A percentile compares a stretch with the other conserved stretches of the same genome.
These are phyloP conservation scores for Globisporangium takayamanum DNA, from an alignment of 352 stramenopile genomes.

Conservation along the genomic window DNA sequence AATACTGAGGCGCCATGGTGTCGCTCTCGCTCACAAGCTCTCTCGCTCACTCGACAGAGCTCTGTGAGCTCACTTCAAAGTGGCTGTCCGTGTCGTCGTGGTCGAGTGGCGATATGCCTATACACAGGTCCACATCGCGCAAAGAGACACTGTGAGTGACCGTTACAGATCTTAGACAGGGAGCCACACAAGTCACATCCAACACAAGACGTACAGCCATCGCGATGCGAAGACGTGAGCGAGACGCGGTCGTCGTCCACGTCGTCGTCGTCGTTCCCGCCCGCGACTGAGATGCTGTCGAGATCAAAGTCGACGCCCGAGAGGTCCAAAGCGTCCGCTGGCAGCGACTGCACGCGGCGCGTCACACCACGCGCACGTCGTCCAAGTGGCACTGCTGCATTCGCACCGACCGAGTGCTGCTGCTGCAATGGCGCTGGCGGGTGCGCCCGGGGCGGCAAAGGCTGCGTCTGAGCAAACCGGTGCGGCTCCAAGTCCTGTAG, in stretches of 20 bases:
- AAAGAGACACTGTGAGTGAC: slow-evolving; percentile 8
- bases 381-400: not conserved
- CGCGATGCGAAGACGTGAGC: slow-evolving; percentile 62
- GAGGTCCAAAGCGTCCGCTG: slow-evolving; percentile 43
- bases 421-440: not conserved
- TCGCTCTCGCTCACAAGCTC: not conserved
- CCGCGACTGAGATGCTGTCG: slow-evolving; percentile 76
- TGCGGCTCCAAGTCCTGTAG: slow-evolving; percentile 10
- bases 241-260: slow-evolving; percentile 57
- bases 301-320: slow-evolving; percentile 67
- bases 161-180: not conserved
- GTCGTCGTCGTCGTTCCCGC: slow-evolving; percentile 22
- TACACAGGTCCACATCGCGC: not conserved
- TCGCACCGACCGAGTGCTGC: not conserved
- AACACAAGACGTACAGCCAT: slow-evolving; percentile 48
- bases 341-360: slow-evolving; percentile 56
- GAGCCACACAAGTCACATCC: not conserved
- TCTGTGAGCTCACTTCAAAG: slow-evolving; percentile 81
- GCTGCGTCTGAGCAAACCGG: slow-evolving; percentile 22
- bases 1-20: not conserved
- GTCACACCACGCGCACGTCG: slow-evolving; percentile 20
- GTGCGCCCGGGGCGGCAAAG: slow-evolving; percentile 16
- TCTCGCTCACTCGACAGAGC: slow-evolving; percentile 39
- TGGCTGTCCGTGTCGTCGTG: slow-evolving; percentile 74
- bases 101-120: slow-evolving; percentile 72